phyloP scores from a whole-genome alignment of 306 rosid genomes.

The Cucumis hystrix region DNA sequence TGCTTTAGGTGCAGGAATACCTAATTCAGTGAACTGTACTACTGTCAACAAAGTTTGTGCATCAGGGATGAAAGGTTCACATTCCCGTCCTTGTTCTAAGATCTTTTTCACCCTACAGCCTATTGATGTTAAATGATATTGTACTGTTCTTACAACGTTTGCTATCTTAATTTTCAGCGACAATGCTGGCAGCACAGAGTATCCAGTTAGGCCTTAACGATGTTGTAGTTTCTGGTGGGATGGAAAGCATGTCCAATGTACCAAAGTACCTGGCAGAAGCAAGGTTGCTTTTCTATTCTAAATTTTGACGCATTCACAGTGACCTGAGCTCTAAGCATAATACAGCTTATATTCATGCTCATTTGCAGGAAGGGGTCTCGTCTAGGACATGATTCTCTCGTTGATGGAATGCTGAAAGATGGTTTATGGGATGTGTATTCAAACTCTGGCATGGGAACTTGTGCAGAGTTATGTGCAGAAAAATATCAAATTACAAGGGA shows the following conservation, averaged over 20 bases:
- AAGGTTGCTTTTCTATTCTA: constrained; percentile 39
- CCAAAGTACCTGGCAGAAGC: constrained; percentile 95
- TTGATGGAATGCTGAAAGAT: constrained; percentile 95
- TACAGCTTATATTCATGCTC: constrained; percentile 12
- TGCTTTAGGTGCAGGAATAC: constrained; percentile 91
- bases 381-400: constrained; percentile 92
- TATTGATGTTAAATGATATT: background rate
- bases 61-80: constrained; percentile 86
- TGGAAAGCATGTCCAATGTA: constrained; percentile 95
- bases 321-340: constrained; percentile 9
- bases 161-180: constrained; percentile 41
- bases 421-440: constrained; percentile 93
- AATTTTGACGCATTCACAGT: background rate
- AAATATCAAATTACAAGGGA: constrained; percentile 72
- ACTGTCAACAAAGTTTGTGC: constrained; percentile 98
- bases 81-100: background rate
- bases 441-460: constrained; percentile 82
- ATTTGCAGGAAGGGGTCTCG: constrained; percentile 96
- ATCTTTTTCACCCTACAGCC: background rate
- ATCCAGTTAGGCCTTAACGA: constrained; percentile 91
- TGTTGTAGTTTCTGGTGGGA: constrained; percentile 96
- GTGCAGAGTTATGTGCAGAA: constrained; percentile 94
- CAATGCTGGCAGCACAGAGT: constrained; percentile 95
- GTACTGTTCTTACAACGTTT: background rate
- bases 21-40: constrained; percentile 69